A percentile compares a stretch with the other conserved stretches of the same genome.
phyloP scores from a whole-genome alignment of 1,284 basidiomycete species.

The Moniliella sp. region DNA sequence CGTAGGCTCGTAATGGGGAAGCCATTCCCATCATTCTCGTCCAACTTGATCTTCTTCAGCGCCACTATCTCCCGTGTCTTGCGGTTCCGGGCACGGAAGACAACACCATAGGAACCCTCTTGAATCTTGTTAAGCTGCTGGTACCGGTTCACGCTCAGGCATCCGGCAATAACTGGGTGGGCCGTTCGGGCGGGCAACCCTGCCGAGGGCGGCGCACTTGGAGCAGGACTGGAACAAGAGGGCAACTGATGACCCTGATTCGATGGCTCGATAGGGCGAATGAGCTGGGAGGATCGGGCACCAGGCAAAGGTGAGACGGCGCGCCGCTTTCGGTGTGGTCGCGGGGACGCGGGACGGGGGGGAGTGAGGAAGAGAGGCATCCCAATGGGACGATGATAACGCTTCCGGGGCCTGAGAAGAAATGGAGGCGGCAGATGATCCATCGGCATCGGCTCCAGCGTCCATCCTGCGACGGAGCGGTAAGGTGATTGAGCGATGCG shows the following conservation, averaged over 20 bases:
- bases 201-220: too few species aligned
- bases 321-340: too few species aligned
- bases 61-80: conserved; percentile 72
- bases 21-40: conserved; percentile 88
- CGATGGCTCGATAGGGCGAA: not conserved
- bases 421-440: too few species aligned
- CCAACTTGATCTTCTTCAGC: conserved; percentile 88
- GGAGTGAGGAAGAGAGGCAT: too few species aligned
- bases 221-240: not conserved
- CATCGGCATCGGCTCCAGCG: too few species aligned
- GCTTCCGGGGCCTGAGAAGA: too few species aligned
- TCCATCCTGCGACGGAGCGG: too few species aligned
- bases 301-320: too few species aligned
- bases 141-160: conserved; percentile 18
- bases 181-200: conserved; percentile 3
- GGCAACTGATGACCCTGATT: not conserved
- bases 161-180: conserved; percentile 13
- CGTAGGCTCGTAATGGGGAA: conserved; percentile 91
- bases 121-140: conserved; percentile 74
- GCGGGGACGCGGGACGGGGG: too few species aligned
- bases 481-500: too few species aligned
- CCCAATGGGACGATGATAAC: too few species aligned
- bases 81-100: conserved; percentile 74
- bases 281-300: not conserved
- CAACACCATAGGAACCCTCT: conserved; percentile 92